Conservation (phyloP, 495 filamentous ascomycete species). For the Opeltia flavorubescens region DNA sequence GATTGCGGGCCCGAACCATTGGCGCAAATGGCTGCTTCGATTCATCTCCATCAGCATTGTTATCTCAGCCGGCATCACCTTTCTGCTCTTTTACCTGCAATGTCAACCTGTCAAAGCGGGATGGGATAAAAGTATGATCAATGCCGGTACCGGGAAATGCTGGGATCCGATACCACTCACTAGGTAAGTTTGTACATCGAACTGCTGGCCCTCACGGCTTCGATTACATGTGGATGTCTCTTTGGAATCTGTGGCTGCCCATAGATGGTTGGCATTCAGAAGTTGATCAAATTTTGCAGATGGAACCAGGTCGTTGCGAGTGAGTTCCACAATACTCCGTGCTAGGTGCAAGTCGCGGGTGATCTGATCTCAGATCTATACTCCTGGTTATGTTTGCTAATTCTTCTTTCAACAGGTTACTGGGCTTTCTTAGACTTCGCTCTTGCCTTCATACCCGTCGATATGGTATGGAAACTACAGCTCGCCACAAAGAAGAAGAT, state of each 20-base stretch:
- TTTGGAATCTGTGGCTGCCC: too few relatives aligned
- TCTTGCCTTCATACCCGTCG: conserved; percentile 31
- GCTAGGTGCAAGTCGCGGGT: too few relatives aligned
- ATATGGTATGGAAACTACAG: conserved; percentile 29
- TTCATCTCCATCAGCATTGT: conserved; percentile 16
- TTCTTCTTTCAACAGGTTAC: conserved; percentile 13
- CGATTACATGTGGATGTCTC: too few relatives aligned
- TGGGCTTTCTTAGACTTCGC: conserved; percentile 32
- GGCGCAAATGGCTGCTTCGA: conserved; percentile 10
- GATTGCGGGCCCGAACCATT: conserved; percentile 4
- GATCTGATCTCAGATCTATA: too few relatives aligned
- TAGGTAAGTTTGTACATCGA: too few relatives aligned
- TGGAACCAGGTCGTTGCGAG: conserved; percentile 11
- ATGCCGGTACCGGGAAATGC: conserved; percentile 19
- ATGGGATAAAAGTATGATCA: conserved; percentile 24
- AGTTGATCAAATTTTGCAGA: too few relatives aligned
- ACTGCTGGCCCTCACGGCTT: too few relatives aligned
- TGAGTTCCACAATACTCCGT: neutral
- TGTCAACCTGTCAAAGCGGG: conserved; percentile 25
- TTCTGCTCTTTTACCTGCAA: conserved; percentile 24
- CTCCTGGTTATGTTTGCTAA: neutral
- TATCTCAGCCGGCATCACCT: conserved; percentile 26
- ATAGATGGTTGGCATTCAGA: too few relatives aligned
- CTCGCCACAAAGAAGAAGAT: conserved; percentile 32
- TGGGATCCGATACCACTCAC: conserved; percentile 22